Evolutionary conservation across 2,329 filamentous ascomycete genomes (phyloP).

Genomic region (Calonectria pseudoreteaudii): DNA sequence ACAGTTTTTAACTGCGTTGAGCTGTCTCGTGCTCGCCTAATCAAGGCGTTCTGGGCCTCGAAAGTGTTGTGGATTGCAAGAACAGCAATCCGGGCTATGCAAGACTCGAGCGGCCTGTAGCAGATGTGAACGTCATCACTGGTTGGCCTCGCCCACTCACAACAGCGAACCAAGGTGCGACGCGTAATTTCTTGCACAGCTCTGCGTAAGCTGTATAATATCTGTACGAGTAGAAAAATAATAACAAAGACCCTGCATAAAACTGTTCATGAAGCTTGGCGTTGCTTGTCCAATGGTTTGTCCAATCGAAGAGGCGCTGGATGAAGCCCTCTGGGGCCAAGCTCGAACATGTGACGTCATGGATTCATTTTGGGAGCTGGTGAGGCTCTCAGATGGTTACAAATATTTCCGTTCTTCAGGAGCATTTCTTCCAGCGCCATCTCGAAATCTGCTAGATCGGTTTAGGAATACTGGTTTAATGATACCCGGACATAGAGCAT

Average conservation of each 20-base stretch:
- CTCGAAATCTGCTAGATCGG: not conserved
- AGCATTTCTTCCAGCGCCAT: not conserved
- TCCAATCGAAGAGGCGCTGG: constrained; percentile 13
- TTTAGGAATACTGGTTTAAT: not conserved
- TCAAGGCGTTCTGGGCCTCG: not conserved
- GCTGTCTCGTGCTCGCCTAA: not conserved
- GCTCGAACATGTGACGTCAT: constrained; percentile 25
- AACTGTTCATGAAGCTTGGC: not conserved
- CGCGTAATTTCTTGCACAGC: not conserved
- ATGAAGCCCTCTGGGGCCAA: constrained; percentile 17
- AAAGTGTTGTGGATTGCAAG: not conserved
- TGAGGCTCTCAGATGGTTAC: not conserved
- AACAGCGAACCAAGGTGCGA: not conserved
- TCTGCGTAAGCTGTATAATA: not conserved
- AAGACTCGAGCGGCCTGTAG: not conserved
- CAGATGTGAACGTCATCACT: not conserved
- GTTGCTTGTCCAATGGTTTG: not conserved
- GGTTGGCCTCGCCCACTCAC: not conserved
- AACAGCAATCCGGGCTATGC: not conserved
- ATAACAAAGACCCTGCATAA: not conserved
- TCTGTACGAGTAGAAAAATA: not conserved
- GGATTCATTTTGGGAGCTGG: constrained; percentile 6
- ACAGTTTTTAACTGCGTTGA: too few relatives aligned
- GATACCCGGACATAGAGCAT: not conserved
- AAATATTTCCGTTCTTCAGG: not conserved